These are phyloP conservation scores for Yamadazyma endophytica DNA, from an alignment of 805 yeast genomes.

Conservation along the genomic window DNA sequence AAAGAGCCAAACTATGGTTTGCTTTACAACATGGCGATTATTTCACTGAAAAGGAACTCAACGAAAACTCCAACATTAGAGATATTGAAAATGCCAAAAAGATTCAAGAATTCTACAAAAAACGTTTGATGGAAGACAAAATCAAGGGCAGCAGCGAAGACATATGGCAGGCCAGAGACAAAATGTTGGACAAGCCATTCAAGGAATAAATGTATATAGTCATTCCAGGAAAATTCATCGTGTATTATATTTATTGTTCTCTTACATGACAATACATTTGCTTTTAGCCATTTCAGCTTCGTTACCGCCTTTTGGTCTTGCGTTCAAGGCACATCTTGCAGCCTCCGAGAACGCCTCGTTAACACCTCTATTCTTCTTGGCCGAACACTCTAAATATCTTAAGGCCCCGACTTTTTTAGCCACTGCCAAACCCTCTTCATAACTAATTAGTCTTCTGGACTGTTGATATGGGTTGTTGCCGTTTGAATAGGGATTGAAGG, in stretches of 20 bases:
- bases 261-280: slow-evolving; percentile 36
- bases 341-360: slow-evolving; percentile 99
- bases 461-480: slow-evolving; percentile 23
- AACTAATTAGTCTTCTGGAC: slow-evolving; percentile 60
- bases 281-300: slow-evolving; percentile 42
- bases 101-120: slow-evolving; percentile 69
- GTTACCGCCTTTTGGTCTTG: slow-evolving; percentile 69
- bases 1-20: slow-evolving; percentile 74
- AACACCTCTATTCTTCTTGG: slow-evolving; percentile 95
- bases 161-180: slow-evolving; percentile 61
- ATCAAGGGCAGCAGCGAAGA: slow-evolving; percentile 77
- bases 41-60: slow-evolving; percentile 13
- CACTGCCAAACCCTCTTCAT: slow-evolving; percentile 90
- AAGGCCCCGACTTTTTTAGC: slow-evolving; percentile 93
- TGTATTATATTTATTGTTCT: slow-evolving; percentile 1
- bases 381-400: slow-evolving; percentile 93
- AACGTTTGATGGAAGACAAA: slow-evolving; percentile 55
- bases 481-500: slow-evolving; percentile 28
- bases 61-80: slow-evolving; percentile 17
- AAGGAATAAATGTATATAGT: slow-evolving; percentile 10
- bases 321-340: slow-evolving; percentile 91
- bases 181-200: slow-evolving; percentile 36
- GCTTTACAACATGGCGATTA: slow-evolving; percentile 55
- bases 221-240: not conserved
- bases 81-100: slow-evolving; percentile 47